Base-by-base conservation (phyloP, 1,139 yeast genomes). In the Magnusiomyces suaveolens region DNA sequence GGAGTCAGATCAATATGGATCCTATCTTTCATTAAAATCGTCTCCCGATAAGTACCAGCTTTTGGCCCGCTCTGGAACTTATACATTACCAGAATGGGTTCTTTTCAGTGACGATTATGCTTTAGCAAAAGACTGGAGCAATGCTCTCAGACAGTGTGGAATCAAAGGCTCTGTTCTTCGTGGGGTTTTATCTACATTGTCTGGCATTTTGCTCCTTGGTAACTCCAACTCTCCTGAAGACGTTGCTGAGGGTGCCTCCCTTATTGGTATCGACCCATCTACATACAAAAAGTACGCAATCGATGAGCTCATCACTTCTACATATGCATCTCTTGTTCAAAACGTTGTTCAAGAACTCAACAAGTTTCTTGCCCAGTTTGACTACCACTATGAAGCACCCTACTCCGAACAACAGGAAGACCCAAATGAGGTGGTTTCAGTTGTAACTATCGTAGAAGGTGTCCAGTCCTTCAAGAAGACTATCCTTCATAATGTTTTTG, bases 121-220 rank as follows among this genome's bases (percentile, higher is more conserved):
- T 1, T 58, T 70, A 32, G 74, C 75, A 4, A 67, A 68, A 52
- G 75, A 72, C 56, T 72, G 75, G 75, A 63, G 70, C 18, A 72
- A 70, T 54, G 70, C 73, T 8, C 61, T 70, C 29, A 55, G 65
- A 8, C 69, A 68, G 51, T 67, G 73, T 44, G 68, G 69, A 2
- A 62, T 72, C 54, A 64, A 67, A 50, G 71, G 68, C 23, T 61
- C 68, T 1, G 60, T 69, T 21, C 58, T 66, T 26, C 58, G 72
- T 18, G 68, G 70, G 1, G 60, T 72, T 20, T 60, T 72, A 46
- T 63, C 72, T 21, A 60, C 70, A 0, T 60, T 72, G n/a, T 69
- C 73, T 21, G 75, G 75, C 20, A 69, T 72, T 49, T 61, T 72
- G 26, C 63, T 72, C 20, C 61, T 72, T 14, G 73, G 73, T 4